Percentiles rank a stretch among this genome's conserved stretches.
Conservation (phyloP, 768 basidiomycete genomes). For the Collybia nuda region DNA sequence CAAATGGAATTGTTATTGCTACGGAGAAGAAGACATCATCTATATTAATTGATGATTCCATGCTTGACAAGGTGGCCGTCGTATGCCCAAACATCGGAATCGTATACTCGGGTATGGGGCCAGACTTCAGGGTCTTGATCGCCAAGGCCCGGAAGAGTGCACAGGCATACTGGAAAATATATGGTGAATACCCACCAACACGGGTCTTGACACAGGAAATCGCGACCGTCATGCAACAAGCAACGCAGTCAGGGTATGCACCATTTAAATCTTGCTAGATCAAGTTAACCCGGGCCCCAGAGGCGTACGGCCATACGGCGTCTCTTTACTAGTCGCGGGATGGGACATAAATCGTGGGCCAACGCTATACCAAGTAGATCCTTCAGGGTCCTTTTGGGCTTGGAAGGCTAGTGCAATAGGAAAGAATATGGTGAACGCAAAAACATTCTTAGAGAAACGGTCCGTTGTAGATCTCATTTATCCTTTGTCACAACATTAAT, state of each 20-base stretch:
- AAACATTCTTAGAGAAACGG: conserved; percentile 99
- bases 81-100: conserved; percentile 99
- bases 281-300: conserved; percentile 44
- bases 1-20: conserved; percentile 98
- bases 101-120: conserved; percentile 99
- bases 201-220: conserved; percentile 96
- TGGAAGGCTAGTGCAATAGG: conserved; percentile 99
- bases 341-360: conserved; percentile 96
- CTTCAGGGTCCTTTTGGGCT: conserved; percentile 98
- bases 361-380: conserved; percentile 98
- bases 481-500: conserved; percentile 16
- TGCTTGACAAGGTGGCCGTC: conserved; percentile 95
- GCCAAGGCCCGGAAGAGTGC: conserved; percentile 96
- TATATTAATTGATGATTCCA: conserved; percentile 95
- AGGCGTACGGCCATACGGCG: conserved; percentile 98
- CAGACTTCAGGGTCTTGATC: conserved; percentile 94
- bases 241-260: conserved; percentile 94
- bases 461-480: conserved; percentile 16
- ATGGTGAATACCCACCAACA: conserved; percentile 97
- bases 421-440: conserved; percentile 99
- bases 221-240: conserved; percentile 97
- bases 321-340: conserved; percentile 94
- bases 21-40: conserved; percentile 99
- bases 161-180: conserved; percentile 99
- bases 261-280: conserved; percentile 13